Conservation (phyloP, 2,329 filamentous ascomycete genomes). For the Scedosporium boydii region DNA sequence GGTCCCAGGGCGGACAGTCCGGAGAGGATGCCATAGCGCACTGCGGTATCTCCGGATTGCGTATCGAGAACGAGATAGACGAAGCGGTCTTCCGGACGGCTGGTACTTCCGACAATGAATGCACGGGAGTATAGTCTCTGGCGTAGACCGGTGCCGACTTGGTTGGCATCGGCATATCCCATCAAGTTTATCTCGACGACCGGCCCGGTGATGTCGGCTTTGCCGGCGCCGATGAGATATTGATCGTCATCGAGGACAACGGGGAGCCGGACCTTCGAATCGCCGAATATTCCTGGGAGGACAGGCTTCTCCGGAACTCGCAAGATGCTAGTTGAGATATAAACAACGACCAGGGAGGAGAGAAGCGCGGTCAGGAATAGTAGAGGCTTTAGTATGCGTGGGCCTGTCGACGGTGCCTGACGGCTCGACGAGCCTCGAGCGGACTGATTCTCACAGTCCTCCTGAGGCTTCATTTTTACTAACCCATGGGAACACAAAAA, state of each 20-base stretch:
- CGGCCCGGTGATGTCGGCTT: conserved; percentile 56
- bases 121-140: conserved; percentile 83
- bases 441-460: too few relatives aligned
- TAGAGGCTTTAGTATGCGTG: too few relatives aligned
- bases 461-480: too few relatives aligned
- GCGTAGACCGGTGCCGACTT: conserved; percentile 73
- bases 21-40: conserved; percentile 78
- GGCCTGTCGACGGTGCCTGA: too few relatives aligned
- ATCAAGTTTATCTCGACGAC: conserved; percentile 87
- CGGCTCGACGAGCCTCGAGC: too few relatives aligned
- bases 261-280: background rate
- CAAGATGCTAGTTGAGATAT: background rate
- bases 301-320: background rate
- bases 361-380: background rate
- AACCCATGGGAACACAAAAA: too few relatives aligned
- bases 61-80: conserved; percentile 84
- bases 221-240: conserved; percentile 46
- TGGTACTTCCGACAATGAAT: conserved; percentile 70
- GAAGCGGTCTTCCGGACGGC: conserved; percentile 60
- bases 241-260: background rate
- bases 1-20: conserved; percentile 59
- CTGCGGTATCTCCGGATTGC: conserved; percentile 78
- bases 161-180: conserved; percentile 80
- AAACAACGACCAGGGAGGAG: background rate
- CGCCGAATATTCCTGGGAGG: background rate